phyloP scores from a whole-genome alignment of 805 yeast genomes.

The Schwanniomyces vanrijiae region DNA sequence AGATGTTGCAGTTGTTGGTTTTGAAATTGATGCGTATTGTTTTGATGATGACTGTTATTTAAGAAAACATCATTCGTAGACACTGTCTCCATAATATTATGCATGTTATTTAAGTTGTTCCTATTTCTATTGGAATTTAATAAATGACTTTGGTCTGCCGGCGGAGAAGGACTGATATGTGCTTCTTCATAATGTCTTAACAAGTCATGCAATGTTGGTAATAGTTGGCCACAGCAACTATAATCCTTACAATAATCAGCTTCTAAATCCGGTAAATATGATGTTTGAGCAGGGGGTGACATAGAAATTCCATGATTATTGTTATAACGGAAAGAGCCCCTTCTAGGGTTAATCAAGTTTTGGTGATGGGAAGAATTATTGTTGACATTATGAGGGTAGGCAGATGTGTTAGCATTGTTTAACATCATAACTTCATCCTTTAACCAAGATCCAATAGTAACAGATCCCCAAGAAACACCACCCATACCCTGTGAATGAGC shows the following conservation, averaged over 20 bases:
- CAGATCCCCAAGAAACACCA: conserved; percentile 96
- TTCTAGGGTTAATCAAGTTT: conserved; percentile 31
- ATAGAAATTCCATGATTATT: conserved; percentile 29
- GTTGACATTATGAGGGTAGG: background rate
- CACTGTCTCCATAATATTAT: conserved; percentile 78
- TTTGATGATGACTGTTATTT: conserved; percentile 36
- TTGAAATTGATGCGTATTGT: conserved; percentile 7
- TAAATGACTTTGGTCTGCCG: conserved; percentile 33
- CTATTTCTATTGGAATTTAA: conserved; percentile 30
- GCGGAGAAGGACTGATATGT: conserved; percentile 68
- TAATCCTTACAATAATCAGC: conserved; percentile 97
- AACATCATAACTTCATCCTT: conserved; percentile 85
- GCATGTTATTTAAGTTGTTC: conserved; percentile 43
- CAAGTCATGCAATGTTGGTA: conserved; percentile 92
- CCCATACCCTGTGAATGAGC: conserved; percentile 99
- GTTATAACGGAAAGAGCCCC: conserved; percentile 39
- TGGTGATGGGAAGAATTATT: background rate
- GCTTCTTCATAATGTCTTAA: conserved; percentile 95
- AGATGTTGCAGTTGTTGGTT: conserved; percentile 1
- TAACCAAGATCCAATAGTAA: conserved; percentile 93
- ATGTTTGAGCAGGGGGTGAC: conserved; percentile 68
- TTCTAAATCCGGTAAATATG: conserved; percentile 89
- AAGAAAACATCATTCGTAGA: conserved; percentile 91
- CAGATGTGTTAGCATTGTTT: conserved; percentile 7
- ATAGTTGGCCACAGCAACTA: conserved; percentile 88